Conservation (phyloP, 148 eudicot species). For the Simmondsia chinensis region DNA sequence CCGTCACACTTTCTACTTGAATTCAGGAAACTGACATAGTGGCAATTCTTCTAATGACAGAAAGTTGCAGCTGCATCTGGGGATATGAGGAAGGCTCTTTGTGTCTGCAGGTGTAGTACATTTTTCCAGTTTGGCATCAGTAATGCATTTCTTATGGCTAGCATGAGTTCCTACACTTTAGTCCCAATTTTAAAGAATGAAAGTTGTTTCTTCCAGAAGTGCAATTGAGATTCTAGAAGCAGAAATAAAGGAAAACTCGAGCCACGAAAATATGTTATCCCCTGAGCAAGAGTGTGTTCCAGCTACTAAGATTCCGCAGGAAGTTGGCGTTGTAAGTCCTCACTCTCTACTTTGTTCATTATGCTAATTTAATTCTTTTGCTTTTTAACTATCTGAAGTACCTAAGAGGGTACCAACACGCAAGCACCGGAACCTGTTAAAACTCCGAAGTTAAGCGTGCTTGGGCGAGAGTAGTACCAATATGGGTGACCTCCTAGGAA, state of each 20-base stretch:
- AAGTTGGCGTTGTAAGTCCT: constrained; percentile 41
- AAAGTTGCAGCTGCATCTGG: constrained; percentile 98
- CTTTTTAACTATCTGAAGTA: too few species aligned
- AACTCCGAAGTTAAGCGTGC: too few species aligned
- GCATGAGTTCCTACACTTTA: too few species aligned
- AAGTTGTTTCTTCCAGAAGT: constrained; percentile 41
- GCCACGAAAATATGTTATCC: constrained; percentile 13
- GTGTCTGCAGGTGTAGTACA: constrained; percentile 66
- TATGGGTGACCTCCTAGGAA: too few species aligned
- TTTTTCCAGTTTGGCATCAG: background rate
- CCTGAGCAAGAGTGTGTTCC: constrained; percentile 35
- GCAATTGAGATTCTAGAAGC: constrained; percentile 79
- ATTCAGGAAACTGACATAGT: too few species aligned
- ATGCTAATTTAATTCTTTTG: background rate
- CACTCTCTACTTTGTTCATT: background rate
- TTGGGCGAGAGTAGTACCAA: too few species aligned
- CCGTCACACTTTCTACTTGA: too few species aligned
- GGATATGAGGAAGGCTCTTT: constrained; percentile 91
- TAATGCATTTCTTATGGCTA: background rate
- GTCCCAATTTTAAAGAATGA: background rate
- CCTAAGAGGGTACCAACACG: too few species aligned
- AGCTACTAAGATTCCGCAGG: constrained; percentile 14
- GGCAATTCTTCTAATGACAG: constrained; percentile 30
- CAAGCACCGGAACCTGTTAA: too few species aligned
- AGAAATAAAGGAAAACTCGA: constrained; percentile 40